Percentiles rank a stretch among this genome's conserved stretches.
These are phyloP conservation scores for Penicillium turbatum DNA, from an alignment of 495 filamentous ascomycete species.

Conservation along the genomic window DNA sequence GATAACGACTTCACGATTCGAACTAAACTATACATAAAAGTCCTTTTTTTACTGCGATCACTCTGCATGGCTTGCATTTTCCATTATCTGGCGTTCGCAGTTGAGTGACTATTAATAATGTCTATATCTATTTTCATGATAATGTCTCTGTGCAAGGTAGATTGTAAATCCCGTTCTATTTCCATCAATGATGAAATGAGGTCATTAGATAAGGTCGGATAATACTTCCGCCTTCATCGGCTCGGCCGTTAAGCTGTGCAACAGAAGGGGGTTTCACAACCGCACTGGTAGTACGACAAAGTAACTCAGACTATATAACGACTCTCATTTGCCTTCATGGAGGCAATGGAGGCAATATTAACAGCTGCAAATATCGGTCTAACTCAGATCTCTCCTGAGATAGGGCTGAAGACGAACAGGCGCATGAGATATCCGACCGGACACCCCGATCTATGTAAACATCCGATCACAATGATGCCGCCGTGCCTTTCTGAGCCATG, in stretches of 20 bases:
- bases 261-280: background rate
- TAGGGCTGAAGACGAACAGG: background rate
- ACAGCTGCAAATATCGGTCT: background rate
- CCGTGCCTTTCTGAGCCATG: conserved; percentile 1
- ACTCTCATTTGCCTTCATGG: background rate
- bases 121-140: background rate
- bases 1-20: conserved; percentile 13
- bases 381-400: background rate
- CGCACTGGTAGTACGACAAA: background rate
- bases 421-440: conserved; percentile 22
- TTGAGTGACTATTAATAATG: conserved; percentile 6
- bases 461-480: conserved; percentile 22
- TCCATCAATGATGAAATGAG: background rate
- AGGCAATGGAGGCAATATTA: background rate
- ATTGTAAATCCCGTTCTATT: background rate
- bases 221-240: background rate
- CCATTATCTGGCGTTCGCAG: background rate
- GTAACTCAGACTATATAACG: background rate
- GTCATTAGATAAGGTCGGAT: background rate
- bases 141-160: background rate
- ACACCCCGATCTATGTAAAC: conserved; percentile 16
- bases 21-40: conserved; percentile 4
- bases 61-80: background rate
- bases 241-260: background rate
- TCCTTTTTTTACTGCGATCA: background rate